A percentile compares a stretch with the other conserved stretches of the same genome.
Evolutionary conservation across 2,329 filamentous ascomycete species (phyloP).

Genomic region (Lachnellula subtilissima): DNA sequence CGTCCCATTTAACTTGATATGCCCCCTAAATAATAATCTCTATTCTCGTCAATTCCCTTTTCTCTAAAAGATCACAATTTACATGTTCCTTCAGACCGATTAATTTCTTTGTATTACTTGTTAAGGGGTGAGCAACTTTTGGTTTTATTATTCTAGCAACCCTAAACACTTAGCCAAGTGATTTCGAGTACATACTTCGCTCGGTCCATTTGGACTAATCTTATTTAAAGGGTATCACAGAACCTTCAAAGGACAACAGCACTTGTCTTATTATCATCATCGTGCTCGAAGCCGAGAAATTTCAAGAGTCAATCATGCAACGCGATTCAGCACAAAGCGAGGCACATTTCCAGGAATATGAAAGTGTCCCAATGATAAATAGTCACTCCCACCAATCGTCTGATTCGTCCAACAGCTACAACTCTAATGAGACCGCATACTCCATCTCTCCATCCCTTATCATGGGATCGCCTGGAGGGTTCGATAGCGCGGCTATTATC

Average conservation of each 20-base stretch:
- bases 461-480: neutral
- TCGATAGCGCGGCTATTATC: neutral
- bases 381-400: neutral
- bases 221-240: slow-evolving; percentile 8
- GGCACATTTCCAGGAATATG: neutral
- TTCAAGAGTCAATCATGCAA: neutral
- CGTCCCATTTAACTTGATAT: neutral
- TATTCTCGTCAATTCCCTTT: neutral
- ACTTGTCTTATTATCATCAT: neutral
- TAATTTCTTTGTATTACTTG: too few species aligned
- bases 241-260: slow-evolving; percentile 7
- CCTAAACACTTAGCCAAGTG: neutral
- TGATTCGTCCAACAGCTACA: neutral
- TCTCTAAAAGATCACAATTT: neutral
- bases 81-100: neutral
- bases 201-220: slow-evolving; percentile 4
- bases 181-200: neutral
- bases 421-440: neutral
- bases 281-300: slow-evolving; percentile 1
- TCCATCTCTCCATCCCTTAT: neutral
- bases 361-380: neutral
- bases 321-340: neutral
- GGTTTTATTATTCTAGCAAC: neutral
- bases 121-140: too few species aligned
- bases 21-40: neutral